Conservation (phyloP, 2,329 filamentous ascomycete genomes). For the Pseudogymnoascus sp. region DNA sequence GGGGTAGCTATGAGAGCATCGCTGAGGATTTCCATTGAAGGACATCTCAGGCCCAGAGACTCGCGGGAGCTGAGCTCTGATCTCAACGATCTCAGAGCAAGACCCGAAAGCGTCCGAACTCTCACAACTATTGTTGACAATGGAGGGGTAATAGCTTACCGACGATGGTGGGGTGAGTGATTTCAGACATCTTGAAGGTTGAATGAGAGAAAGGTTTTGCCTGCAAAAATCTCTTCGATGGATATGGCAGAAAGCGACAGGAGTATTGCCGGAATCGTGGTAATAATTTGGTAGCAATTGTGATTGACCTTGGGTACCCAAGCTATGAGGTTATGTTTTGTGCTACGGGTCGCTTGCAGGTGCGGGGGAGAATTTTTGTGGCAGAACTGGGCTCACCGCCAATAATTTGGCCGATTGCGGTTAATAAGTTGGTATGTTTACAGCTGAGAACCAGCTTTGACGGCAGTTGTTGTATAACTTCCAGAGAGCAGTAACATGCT, state of each 20-base stretch:
- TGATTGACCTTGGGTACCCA: neutral
- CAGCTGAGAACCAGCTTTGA: neutral
- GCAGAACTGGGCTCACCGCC: neutral
- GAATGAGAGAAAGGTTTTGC: conserved; percentile 8
- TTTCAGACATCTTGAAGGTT: conserved; percentile 41
- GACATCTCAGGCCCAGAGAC: neutral
- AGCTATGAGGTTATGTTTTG: conserved; percentile 6
- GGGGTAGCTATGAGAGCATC: conserved; percentile 1
- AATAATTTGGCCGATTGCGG: neutral
- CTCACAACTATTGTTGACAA: neutral
- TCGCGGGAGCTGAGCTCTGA: neutral
- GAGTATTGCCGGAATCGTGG: neutral
- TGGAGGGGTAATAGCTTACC: conserved; percentile 36
- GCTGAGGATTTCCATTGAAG: neutral
- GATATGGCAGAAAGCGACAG: neutral
- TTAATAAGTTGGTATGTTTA: neutral
- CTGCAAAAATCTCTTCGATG: neutral
- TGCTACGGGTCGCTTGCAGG: conserved; percentile 1
- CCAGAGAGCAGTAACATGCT: too few species aligned
- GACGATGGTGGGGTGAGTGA: conserved; percentile 50
- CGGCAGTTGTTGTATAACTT: neutral
- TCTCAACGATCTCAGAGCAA: neutral
- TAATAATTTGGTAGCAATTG: conserved; percentile 2
- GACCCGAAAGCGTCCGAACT: neutral
- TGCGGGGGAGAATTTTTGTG: conserved; percentile 9